These are phyloP conservation scores for Cutaneotrichosporon cyanovorans DNA, from an alignment of 1,284 basidiomycete species.

Conservation along the genomic window DNA sequence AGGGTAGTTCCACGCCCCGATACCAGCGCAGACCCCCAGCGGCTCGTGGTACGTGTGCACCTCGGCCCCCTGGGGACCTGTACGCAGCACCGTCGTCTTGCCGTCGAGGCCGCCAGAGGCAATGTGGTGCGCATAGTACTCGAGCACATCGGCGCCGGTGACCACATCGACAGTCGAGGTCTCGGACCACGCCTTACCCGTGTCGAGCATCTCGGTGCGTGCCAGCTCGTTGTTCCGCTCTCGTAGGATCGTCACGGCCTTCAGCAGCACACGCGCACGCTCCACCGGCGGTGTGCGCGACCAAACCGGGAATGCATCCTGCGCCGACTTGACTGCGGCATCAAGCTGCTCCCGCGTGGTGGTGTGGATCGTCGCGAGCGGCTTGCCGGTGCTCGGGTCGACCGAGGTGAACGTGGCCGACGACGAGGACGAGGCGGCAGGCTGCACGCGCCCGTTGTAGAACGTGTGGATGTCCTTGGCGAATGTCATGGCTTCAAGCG, in stretches of 20 bases:
- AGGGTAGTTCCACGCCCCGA: conserved; percentile 25
- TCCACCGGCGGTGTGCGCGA: conserved; percentile 3
- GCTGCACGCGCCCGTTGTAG: conserved; percentile 11
- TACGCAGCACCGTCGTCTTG: conserved; percentile 11
- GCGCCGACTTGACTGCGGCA: conserved; percentile 7
- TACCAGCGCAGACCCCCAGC: conserved; percentile 19
- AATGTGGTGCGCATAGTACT: conserved; percentile 17
- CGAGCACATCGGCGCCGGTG: conserved; percentile 15
- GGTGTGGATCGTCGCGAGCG: conserved; percentile 12
- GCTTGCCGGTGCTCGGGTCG: conserved; percentile 9
- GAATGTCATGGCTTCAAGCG: conserved; percentile 16
- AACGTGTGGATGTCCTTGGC: conserved; percentile 14
- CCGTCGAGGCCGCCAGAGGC: conserved; percentile 16
- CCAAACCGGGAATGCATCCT: conserved; percentile 10
- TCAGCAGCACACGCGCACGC: conserved; percentile 12
- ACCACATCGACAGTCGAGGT: conserved; percentile 13
- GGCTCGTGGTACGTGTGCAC: conserved; percentile 17
- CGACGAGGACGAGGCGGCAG: conserved; percentile 4
- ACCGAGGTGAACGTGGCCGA: conserved; percentile 9
- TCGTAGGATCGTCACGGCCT: conserved; percentile 10
- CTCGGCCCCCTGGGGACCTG: conserved; percentile 1
- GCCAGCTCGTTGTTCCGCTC: conserved; percentile 17
- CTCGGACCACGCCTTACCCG: conserved; percentile 16
- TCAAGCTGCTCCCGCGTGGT: conserved; percentile 13
- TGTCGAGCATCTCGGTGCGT: conserved; percentile 14